phyloP scores from a whole-genome alignment of 345 rosid species.

The Hibiscus syriacus region DNA sequence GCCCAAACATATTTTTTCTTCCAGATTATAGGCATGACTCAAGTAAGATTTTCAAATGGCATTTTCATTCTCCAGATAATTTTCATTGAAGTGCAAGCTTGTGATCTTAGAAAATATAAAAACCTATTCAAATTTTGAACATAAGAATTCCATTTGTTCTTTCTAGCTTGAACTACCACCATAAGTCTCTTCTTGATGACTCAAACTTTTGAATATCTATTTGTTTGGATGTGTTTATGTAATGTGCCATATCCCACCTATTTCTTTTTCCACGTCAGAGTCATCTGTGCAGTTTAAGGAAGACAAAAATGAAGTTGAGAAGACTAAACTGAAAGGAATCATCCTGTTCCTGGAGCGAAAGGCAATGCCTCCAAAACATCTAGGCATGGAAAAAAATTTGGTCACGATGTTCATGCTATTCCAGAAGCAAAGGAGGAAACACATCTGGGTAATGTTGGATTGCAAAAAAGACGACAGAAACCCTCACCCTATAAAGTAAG shows the following conservation, averaged over 20 bases:
- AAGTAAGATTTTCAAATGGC: background rate
- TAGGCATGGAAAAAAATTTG: slow-evolving; percentile 32
- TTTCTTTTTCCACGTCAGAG: slow-evolving; percentile 30
- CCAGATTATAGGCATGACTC: background rate
- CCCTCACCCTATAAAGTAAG: slow-evolving; percentile 49
- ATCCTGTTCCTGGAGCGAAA: slow-evolving; percentile 37
- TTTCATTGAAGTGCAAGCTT: background rate
- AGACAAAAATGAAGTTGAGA: slow-evolving; percentile 32
- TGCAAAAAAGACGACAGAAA: slow-evolving; percentile 51
- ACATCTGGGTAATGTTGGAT: slow-evolving; percentile 32
- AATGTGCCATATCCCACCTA: background rate
- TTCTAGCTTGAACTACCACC: background rate
- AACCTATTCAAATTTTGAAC: background rate
- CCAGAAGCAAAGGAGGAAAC: slow-evolving; percentile 37
- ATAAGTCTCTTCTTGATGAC: background rate
- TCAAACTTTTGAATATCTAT: background rate
- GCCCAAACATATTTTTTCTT: background rate
- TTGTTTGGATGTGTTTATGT: background rate
- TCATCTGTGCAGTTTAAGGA: slow-evolving; percentile 48
- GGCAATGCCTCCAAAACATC: slow-evolving; percentile 25
- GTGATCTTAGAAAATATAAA: background rate
- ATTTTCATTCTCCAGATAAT: background rate
- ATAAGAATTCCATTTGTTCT: background rate
- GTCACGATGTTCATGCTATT: slow-evolving; percentile 22
- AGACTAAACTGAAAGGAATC: slow-evolving; percentile 39